Percentiles rank a stretch among this genome's conserved stretches.
Conservation (phyloP, 306 rosid genomes). For the Rosa lucieae region DNA sequence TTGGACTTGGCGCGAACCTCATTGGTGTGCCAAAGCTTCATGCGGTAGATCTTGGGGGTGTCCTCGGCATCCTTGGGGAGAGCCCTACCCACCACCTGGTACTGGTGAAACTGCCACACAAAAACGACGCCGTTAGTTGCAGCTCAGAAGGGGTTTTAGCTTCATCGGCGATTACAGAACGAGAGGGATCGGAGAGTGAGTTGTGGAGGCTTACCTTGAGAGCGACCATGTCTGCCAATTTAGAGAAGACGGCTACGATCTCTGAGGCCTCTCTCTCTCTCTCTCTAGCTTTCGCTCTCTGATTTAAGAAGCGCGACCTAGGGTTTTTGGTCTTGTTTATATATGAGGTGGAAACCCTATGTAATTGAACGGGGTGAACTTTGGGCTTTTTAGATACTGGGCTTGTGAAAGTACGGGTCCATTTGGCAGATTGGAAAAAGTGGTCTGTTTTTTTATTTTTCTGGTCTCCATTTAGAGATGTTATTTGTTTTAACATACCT, state of each 20-base stretch:
- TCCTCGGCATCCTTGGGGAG: conserved; percentile 73
- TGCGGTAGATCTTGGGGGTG: conserved; percentile 82
- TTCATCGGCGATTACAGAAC: not conserved
- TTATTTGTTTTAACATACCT: too few species aligned
- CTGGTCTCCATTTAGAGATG: too few species aligned
- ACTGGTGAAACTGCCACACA: conserved; percentile 71
- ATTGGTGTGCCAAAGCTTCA: conserved; percentile 96
- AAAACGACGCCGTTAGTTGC: conserved; percentile 9
- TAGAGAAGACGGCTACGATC: conserved; percentile 7
- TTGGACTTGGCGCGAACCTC: conserved; percentile 97
- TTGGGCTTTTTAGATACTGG: not conserved
- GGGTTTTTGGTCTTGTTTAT: conserved; percentile 39
- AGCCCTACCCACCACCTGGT: conserved; percentile 92
- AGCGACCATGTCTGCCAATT: conserved; percentile 50
- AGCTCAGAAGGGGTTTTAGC: not conserved
- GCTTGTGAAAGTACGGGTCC: not conserved
- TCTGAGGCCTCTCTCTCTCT: conserved; percentile 6
- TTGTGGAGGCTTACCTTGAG: conserved; percentile 45
- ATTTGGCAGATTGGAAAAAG: not conserved
- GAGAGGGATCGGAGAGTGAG: conserved; percentile 2
- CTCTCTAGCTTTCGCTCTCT: conserved; percentile 2
- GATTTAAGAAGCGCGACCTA: not conserved
- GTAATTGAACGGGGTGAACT: not conserved
- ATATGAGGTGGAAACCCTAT: conserved; percentile 27
- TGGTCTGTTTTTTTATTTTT: too few species aligned